Conservation (phyloP, 805 yeast species). For the Candida montana region DNA sequence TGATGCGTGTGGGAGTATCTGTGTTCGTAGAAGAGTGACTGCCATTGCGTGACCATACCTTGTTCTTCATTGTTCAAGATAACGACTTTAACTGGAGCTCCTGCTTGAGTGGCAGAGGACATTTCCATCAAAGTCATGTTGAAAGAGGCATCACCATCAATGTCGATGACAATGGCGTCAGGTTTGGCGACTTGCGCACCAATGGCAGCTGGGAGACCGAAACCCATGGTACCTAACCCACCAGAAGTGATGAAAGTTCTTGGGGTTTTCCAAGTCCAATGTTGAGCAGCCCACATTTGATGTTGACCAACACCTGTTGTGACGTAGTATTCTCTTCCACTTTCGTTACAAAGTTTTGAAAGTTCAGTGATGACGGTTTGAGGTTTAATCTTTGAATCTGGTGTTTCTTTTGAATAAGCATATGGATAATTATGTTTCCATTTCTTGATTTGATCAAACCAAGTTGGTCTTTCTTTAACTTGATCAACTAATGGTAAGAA, state of each 20-base stretch:
- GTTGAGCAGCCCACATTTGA: conserved; percentile 99
- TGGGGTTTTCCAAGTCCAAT: conserved; percentile 90
- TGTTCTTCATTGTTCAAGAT: conserved; percentile 96
- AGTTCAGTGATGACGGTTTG: conserved; percentile 84
- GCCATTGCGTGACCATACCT: conserved; percentile 99
- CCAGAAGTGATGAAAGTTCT: conserved; percentile 96
- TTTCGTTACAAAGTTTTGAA: conserved; percentile 59
- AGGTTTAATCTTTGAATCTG: conserved; percentile 79
- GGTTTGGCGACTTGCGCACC: conserved; percentile 98
- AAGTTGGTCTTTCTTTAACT: conserved; percentile 65
- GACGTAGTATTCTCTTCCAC: conserved; percentile 71
- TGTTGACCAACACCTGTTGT: conserved; percentile 99
- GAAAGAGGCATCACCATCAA: conserved; percentile 99
- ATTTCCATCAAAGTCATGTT: conserved; percentile 95
- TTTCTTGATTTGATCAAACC: conserved; percentile 67
- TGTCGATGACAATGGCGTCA: conserved; percentile 90
- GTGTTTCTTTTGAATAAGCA: conserved; percentile 73
- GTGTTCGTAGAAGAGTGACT: conserved; percentile 92
- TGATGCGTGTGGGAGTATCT: conserved; percentile 98
- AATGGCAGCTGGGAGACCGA: conserved; percentile 94
- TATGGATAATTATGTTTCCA: conserved; percentile 91
- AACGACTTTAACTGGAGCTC: conserved; percentile 83
- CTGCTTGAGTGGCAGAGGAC: conserved; percentile 90
- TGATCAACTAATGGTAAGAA: conserved; percentile 66
- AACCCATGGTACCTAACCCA: conserved; percentile 99